These are phyloP conservation scores for Stagonosporopsis cucurbitacearum DNA, from an alignment of 2,329 filamentous ascomycete genomes.

Conservation along the genomic window DNA sequence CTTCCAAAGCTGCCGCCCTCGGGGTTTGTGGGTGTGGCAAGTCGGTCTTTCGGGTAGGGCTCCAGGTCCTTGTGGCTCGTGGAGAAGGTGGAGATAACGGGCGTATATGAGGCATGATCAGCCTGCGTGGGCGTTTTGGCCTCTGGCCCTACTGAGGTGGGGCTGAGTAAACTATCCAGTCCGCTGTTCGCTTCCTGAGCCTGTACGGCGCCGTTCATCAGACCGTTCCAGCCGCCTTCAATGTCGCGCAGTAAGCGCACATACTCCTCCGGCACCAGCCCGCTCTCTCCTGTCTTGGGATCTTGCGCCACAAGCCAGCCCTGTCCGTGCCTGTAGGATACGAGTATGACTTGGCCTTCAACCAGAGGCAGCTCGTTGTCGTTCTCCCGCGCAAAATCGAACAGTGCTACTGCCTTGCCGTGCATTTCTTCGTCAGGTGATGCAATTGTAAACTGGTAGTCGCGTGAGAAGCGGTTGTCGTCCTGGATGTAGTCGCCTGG, in stretches of 20 bases:
- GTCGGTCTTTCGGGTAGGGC: slow-evolving; percentile 52
- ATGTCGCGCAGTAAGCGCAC: slow-evolving; percentile 92
- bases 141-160: slow-evolving; percentile 44
- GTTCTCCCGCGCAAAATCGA: slow-evolving; percentile 93
- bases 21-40: slow-evolving; percentile 46
- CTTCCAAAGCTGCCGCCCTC: slow-evolving; percentile 32
- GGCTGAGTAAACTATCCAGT: slow-evolving; percentile 41
- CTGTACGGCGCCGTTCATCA: slow-evolving; percentile 46
- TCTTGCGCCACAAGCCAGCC: slow-evolving; percentile 98
- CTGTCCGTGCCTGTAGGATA: slow-evolving; percentile 94
- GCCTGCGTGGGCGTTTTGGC: slow-evolving; percentile 51
- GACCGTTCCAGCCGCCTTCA: slow-evolving; percentile 74
- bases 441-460: slow-evolving; percentile 94
- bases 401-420: slow-evolving; percentile 92
- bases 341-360: slow-evolving; percentile 95
- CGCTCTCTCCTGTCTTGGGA: slow-evolving; percentile 90
- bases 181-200: slow-evolving; percentile 31
- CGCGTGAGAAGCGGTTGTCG: slow-evolving; percentile 82
- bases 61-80: slow-evolving; percentile 60
- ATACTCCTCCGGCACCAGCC: slow-evolving; percentile 94
- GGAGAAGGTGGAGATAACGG: slow-evolving; percentile 59
- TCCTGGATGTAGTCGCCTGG: slow-evolving; percentile 61
- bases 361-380: slow-evolving; percentile 92
- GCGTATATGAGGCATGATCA: slow-evolving; percentile 48
- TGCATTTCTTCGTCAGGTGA: slow-evolving; percentile 98